Conservation (phyloP, 495 filamentous ascomycete species). For the Chaetomium fimeti region DNA sequence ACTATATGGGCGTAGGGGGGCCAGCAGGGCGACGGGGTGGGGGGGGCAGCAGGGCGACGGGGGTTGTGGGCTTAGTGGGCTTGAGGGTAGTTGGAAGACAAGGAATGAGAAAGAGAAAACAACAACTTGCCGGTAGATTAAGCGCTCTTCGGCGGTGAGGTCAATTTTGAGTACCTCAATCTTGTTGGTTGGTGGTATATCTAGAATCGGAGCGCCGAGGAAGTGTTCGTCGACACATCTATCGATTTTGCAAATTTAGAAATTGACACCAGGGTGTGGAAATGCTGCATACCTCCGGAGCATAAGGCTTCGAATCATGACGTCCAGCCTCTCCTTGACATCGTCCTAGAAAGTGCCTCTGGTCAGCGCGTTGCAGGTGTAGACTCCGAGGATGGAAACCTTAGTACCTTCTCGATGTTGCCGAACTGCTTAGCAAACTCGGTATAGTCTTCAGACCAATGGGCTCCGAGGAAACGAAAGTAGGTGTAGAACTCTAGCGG, state of each 20-base stretch:
- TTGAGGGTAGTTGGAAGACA: too few species aligned
- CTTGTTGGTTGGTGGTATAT: not conserved
- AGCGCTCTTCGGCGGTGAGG: conserved; percentile 1
- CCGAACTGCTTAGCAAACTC: conserved; percentile 8
- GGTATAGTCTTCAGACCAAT: not conserved
- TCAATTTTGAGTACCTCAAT: not conserved
- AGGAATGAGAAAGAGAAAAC: not conserved
- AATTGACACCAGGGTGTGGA: not conserved
- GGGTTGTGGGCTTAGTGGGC: too few species aligned
- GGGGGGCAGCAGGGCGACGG: too few species aligned
- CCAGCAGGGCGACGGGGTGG: too few species aligned
- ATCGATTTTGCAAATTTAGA: not conserved
- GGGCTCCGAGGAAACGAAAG: conserved; percentile 14
- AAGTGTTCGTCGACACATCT: conserved; percentile 7
- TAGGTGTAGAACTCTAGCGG: not conserved
- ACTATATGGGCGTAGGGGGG: too few species aligned
- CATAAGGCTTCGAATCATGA: conserved; percentile 4
- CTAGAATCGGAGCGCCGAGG: conserved; percentile 2
- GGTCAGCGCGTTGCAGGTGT: not conserved
- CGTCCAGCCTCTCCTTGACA: not conserved
- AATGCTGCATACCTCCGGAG: not conserved
- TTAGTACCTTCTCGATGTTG: not conserved
- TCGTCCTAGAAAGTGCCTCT: not conserved
- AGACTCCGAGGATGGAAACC: too few species aligned
- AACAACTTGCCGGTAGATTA: conserved; percentile 9